A percentile compares a stretch with the other conserved stretches of the same genome.
Conservation (phyloP, 768 basidiomycete genomes). For the Collybia mongolica region DNA sequence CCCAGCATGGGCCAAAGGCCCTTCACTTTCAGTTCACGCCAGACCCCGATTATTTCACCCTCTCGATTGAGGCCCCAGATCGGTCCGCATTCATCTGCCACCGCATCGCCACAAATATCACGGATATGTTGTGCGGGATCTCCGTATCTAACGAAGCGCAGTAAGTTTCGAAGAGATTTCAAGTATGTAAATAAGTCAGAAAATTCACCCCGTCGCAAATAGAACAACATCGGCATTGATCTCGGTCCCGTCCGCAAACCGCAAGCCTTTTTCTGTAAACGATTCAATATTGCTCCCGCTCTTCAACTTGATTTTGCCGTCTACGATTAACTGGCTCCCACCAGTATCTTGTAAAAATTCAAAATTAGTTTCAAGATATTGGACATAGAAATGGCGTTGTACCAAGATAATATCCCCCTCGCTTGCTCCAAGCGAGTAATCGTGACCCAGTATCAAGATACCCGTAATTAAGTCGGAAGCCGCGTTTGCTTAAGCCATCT, state of each 20-base stretch:
- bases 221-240: slow-evolving; percentile 47
- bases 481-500: slow-evolving; percentile 52
- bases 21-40: slow-evolving; percentile 47
- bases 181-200: background rate
- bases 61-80: slow-evolving; percentile 66
- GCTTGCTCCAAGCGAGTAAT: slow-evolving; percentile 43
- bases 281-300: slow-evolving; percentile 44
- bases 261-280: slow-evolving; percentile 39
- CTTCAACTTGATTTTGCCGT: slow-evolving; percentile 70
- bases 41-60: slow-evolving; percentile 52
- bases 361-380: background rate
- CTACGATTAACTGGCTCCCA: slow-evolving; percentile 52
- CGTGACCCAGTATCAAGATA: slow-evolving; percentile 50
- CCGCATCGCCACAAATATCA: slow-evolving; percentile 41
- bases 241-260: slow-evolving; percentile 44
- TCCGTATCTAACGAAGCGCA: slow-evolving; percentile 33
- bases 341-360: slow-evolving; percentile 40
- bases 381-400: background rate
- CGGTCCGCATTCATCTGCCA: slow-evolving; percentile 40
- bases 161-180: background rate
- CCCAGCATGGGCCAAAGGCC: slow-evolving; percentile 63
- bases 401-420: slow-evolving; percentile 72
- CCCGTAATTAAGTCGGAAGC: slow-evolving; percentile 56
- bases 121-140: slow-evolving; percentile 35
- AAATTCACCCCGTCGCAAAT: slow-evolving; percentile 45